phyloP scores from a whole-genome alignment of 1,284 basidiomycete species.

The Mixia osmundae region DNA sequence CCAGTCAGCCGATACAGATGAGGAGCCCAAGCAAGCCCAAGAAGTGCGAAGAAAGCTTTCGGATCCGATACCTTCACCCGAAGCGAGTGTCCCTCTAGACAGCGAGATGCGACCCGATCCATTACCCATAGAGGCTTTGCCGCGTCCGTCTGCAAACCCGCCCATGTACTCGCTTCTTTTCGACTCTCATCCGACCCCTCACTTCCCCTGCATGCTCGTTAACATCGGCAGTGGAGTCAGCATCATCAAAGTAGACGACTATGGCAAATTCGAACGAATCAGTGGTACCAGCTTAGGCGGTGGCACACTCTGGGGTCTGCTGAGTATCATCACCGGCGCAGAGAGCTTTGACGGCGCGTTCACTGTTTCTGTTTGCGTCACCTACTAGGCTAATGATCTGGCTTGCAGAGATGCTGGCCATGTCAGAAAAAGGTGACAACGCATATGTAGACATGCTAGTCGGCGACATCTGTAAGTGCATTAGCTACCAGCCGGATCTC shows the following conservation, averaged over 20 bases:
- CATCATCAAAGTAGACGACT: conserved; percentile 88
- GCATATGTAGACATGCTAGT: conserved; percentile 93
- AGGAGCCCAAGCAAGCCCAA: conserved; percentile 36
- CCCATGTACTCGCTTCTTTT: conserved; percentile 77
- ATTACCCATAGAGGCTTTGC: conserved; percentile 28
- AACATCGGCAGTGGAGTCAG: conserved; percentile 97
- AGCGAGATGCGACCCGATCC: conserved; percentile 3
- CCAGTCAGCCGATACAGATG: too few species aligned
- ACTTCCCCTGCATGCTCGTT: conserved; percentile 85
- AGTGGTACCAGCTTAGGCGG: conserved; percentile 92
- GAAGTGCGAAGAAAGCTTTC: too few species aligned
- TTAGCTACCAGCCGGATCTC: background rate
- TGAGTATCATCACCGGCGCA: conserved; percentile 87
- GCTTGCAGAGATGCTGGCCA: conserved; percentile 65
- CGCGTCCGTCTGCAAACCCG: conserved; percentile 75
- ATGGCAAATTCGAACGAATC: conserved; percentile 85
- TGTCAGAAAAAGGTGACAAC: conserved; percentile 87
- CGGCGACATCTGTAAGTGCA: conserved; percentile 46
- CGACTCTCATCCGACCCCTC: conserved; percentile 38
- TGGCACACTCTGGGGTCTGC: conserved; percentile 95
- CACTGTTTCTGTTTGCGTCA: background rate
- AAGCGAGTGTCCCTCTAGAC: conserved; percentile 1
- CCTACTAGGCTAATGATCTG: conserved; percentile 5
- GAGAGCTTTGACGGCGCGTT: conserved; percentile 74
- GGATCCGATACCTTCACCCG: conserved; percentile 3